Conservation (phyloP, 331 rosid species). For the Acacia concinna region DNA sequence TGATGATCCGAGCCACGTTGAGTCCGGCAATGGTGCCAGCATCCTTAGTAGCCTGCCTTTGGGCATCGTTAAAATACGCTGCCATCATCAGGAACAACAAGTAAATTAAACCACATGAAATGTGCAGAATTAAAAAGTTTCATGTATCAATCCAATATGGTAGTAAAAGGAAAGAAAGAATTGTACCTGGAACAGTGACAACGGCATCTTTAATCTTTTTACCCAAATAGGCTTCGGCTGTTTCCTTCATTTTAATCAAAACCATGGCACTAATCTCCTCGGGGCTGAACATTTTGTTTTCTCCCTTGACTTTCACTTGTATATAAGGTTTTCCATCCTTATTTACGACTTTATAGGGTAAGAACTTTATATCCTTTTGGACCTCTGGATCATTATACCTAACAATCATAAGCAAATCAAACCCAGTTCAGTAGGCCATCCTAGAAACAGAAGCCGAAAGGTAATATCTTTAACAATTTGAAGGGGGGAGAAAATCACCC, state of each 20-base stretch:
- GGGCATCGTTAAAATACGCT: constrained; percentile 66
- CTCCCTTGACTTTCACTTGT: constrained; percentile 56
- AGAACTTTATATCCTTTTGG: constrained; percentile 52
- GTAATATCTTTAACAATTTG: neutral
- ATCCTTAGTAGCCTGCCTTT: constrained; percentile 60
- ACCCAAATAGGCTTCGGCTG: constrained; percentile 56
- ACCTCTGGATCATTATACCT: constrained; percentile 60
- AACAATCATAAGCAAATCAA: neutral
- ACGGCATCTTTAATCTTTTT: constrained; percentile 55
- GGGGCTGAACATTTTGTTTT: constrained; percentile 56
- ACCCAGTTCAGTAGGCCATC: neutral
- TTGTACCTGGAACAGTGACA: constrained; percentile 59
- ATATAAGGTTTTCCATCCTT: constrained; percentile 60
- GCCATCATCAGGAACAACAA: neutral
- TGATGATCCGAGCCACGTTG: constrained; percentile 52
- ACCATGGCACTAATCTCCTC: constrained; percentile 69
- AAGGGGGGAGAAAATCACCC: neutral
- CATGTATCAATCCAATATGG: neutral
- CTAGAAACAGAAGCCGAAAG: neutral
- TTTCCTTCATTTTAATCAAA: constrained; percentile 58
- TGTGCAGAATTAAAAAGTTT: neutral
- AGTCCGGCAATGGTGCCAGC: constrained; percentile 58
- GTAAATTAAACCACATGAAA: neutral
- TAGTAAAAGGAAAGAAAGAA: neutral
- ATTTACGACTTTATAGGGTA: constrained; percentile 54